Base-by-base conservation (phyloP, 2,329 filamentous ascomycete species). In the Cercospora berteroae region DNA sequence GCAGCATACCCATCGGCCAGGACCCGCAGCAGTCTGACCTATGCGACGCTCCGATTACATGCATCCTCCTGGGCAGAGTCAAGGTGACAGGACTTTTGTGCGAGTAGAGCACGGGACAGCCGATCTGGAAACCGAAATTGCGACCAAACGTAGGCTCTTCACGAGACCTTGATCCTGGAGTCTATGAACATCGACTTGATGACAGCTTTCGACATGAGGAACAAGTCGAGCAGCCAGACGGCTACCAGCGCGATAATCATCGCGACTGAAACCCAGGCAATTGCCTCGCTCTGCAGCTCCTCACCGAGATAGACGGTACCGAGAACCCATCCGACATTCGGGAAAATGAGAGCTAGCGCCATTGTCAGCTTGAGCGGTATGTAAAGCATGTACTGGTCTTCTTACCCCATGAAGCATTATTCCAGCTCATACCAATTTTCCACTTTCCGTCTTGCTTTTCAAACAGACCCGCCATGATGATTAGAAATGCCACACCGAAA, bases 241-340 rank as follows among this genome's bases (percentile, higher is more conserved):
- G 78, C 74, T 5, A 89, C 80, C 57, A 89, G 76, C n/a, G 85
- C 70, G 12, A 88, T 76, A 0, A 86, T 86, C 83, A 89, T 83
- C 20, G 82, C 86, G 12, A 84, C 85, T 0, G 83, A 83, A 20
- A 88, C 80, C 72, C 84, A 85, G 73, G 82, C 71, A 4, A 89
- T 77, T 0, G 80, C 85, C 0, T 81, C 70, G 70, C 85, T 89
- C 2, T 81, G 76, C 7, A 89, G 77, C 39, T 73, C 72, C 56
- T 74, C 80, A 1, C 85, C 88, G 44, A 89, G 80, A 23, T 85
- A 80, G 56, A 90, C 86, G 9, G 84, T 85, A 0, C 86, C 84
- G 52, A 90, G 80, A 0, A 86, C 87, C 66, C 89, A 86, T 0
- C 88, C 88, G 1, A 86, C 86, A 68, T 90, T 90, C 7, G 88